Evolutionary conservation across 108 stramenopile genomes (phyloP).

Genomic region (Ochromonas danica): DNA sequence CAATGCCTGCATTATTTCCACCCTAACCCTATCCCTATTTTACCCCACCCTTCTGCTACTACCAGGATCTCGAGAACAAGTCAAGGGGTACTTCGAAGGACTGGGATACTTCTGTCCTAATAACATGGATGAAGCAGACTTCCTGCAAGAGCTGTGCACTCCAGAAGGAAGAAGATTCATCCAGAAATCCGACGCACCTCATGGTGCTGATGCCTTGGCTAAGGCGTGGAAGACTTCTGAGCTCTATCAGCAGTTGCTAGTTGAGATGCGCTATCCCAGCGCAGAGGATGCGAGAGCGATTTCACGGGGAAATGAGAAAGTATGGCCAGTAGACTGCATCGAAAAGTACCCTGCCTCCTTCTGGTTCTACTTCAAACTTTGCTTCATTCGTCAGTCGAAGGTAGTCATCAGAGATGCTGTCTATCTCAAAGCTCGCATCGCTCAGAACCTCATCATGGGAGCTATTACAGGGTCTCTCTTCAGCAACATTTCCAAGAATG

Average conservation of each 20-base stretch:
- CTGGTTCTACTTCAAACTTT: conserved; percentile 4
- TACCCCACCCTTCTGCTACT: neutral
- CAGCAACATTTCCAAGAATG: neutral
- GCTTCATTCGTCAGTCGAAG: neutral
- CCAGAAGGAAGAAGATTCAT: neutral
- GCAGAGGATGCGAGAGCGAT: neutral
- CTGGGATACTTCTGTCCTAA: conserved; percentile 69
- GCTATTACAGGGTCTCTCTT: conserved; percentile 27
- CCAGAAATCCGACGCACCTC: neutral
- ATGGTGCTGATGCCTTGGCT: neutral
- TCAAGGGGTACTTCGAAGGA: conserved; percentile 60
- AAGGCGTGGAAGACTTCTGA: neutral
- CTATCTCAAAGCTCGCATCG: conserved; percentile 2
- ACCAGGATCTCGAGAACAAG: conserved; percentile 59
- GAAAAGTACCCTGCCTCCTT: neutral
- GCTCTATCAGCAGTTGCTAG: neutral
- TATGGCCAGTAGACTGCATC: neutral
- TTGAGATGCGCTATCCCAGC: neutral
- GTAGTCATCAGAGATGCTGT: neutral
- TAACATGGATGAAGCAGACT: conserved; percentile 74
- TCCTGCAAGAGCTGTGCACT: conserved; percentile 45
- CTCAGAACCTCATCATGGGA: neutral
- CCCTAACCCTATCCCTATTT: too few species aligned
- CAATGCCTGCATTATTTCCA: too few species aligned
- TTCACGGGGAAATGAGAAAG: neutral